phyloP scores from a whole-genome alignment of 371 early-diverging fungal species.

The Ordospora pajunii region DNA sequence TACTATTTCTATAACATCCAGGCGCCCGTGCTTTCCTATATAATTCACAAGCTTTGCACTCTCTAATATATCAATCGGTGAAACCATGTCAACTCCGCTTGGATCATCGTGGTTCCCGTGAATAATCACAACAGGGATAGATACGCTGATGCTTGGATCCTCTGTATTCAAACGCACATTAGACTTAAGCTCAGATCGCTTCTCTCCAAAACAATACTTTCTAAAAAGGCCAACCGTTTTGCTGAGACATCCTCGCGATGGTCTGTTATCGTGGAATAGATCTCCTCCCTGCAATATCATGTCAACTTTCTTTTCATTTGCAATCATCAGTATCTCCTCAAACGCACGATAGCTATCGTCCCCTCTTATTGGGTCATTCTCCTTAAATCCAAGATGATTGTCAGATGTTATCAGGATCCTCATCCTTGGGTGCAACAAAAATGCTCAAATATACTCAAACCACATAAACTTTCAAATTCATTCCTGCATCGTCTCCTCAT shows the following conservation, averaged over 20 bases:
- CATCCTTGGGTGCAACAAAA: slow-evolving; percentile 17
- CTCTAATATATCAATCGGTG: slow-evolving; percentile 74
- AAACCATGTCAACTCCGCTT: slow-evolving; percentile 67
- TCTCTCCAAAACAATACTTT: slow-evolving; percentile 71
- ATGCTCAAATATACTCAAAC: neutral
- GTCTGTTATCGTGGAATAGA: slow-evolving; percentile 90
- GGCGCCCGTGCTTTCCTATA: slow-evolving; percentile 70
- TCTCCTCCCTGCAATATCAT: slow-evolving; percentile 92
- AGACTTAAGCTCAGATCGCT: slow-evolving; percentile 65
- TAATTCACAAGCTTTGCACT: slow-evolving; percentile 79
- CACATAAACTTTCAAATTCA: neutral
- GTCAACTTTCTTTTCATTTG: slow-evolving; percentile 67
- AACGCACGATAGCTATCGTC: slow-evolving; percentile 81
- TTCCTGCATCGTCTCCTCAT: neutral
- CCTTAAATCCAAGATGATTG: slow-evolving; percentile 89
- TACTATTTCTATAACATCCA: slow-evolving; percentile 68
- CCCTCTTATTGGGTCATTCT: slow-evolving; percentile 78
- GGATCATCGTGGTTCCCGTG: slow-evolving; percentile 99
- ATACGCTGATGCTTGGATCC: slow-evolving; percentile 75
- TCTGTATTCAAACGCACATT: slow-evolving; percentile 68
- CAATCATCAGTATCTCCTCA: slow-evolving; percentile 78
- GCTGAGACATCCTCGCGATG: slow-evolving; percentile 72
- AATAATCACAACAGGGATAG: slow-evolving; percentile 82
- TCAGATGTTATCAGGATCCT: slow-evolving; percentile 66
- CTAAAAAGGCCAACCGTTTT: slow-evolving; percentile 69